Base-by-base conservation (phyloP, 345 rosid species). In the Citrus inodora region DNA sequence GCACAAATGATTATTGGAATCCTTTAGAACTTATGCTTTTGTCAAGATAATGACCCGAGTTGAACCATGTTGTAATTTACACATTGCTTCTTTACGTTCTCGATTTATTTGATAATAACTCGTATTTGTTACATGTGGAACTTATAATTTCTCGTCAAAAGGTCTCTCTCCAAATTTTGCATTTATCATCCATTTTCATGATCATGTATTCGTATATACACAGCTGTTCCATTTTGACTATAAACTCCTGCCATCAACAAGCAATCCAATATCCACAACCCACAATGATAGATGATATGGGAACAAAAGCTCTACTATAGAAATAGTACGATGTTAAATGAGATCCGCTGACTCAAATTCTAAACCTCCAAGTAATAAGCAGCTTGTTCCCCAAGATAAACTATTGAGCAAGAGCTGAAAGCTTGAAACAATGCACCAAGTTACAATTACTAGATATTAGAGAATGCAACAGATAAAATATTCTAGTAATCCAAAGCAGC, bases 1-100 rank as follows among this genome's bases (percentile, higher is more conserved):
- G 81, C 99, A 94, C 88, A 96, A 92, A 88, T 95, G 83, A 85
- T 79, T 19, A 4, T 46, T 6, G 73, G 37, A 27, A 27, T 25
- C 9, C 17, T 28, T 14, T 16, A 5, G 38, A 16, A n/a, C 67
- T 28, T 22, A 9, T 21, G 5, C 67, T 13, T 28, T 30, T 30
- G 9, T 6, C 1, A 21, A 46, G 55, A 67, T 8, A 16, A 1
- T 11, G 32, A 69, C 6, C 58, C 0, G 21, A 69, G 42, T 48
- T 4, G 7, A 71, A 1, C 35, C 3, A 2, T 21, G 42, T 65
- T 64, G 68, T 32, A 19, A 30, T 32, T 14, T 9, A 30, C 7
- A 5, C 7, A 5, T 28, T 63, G 37, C 17, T 62, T 27, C 17
- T 62, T 27, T 5, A 16, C 35, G 30, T 27, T 11, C 16, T 27